Evolutionary conservation across 2,329 filamentous ascomycete genomes (phyloP).

Genomic region (Raffaelea albimanens): DNA sequence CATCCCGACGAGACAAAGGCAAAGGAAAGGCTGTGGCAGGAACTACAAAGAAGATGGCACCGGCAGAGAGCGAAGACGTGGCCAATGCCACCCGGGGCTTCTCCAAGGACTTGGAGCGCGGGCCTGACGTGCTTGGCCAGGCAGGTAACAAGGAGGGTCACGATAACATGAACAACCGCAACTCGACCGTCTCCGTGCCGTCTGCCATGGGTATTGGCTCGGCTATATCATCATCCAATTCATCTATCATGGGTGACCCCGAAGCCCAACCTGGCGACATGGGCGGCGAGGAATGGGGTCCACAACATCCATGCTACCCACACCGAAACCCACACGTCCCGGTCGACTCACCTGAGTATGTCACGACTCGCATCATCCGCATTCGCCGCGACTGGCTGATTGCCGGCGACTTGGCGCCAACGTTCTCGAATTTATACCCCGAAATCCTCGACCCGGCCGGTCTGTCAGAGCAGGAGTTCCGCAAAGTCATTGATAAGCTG

Average conservation of each 20-base stretch:
- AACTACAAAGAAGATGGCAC: constrained; percentile 25
- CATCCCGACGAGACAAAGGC: constrained; percentile 29
- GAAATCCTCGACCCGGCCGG: constrained; percentile 85
- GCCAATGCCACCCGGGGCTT: constrained; percentile 23
- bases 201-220: constrained; percentile 47
- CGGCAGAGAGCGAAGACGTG: constrained; percentile 22
- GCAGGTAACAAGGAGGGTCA: constrained; percentile 11
- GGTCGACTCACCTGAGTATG: constrained; percentile 61
- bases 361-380: constrained; percentile 78
- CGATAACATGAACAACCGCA: constrained; percentile 20
- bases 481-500: constrained; percentile 68
- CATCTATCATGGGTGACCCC: constrained; percentile 52
- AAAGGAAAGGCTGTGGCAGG: constrained; percentile 22
- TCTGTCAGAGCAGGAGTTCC: constrained; percentile 77
- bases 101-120: constrained; percentile 46
- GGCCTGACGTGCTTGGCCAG: constrained; percentile 29
- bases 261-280: constrained; percentile 48
- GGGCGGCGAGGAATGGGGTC: constrained; percentile 74
- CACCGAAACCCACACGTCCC: constrained; percentile 90
- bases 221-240: constrained; percentile 45
- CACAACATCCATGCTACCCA: constrained; percentile 87
- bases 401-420: constrained; percentile 80
- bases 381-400: constrained; percentile 88
- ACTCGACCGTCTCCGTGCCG: constrained; percentile 38
- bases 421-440: constrained; percentile 90